Conservation (phyloP, 2,329 filamentous ascomycete genomes). For the Monosporascus ibericus region DNA sequence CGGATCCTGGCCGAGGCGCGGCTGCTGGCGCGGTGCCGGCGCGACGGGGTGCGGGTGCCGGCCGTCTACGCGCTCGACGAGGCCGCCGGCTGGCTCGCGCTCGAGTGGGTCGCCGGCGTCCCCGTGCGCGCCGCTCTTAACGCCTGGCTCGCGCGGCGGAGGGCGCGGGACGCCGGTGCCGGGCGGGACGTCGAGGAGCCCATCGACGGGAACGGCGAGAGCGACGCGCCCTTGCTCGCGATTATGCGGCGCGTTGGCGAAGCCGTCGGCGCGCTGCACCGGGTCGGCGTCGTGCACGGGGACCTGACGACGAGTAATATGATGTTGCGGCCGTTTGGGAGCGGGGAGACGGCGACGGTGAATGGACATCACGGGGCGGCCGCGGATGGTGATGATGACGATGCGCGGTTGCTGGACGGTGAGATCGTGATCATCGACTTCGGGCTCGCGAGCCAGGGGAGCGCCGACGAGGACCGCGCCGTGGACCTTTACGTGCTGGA, state of each 20-base stretch:
- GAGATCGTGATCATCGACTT: conserved; percentile 92
- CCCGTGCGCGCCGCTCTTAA: conserved; percentile 68
- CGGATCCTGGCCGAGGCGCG: conserved; percentile 85
- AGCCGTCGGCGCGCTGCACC: conserved; percentile 72
- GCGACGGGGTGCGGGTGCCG: conserved; percentile 77
- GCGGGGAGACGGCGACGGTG: conserved; percentile 8
- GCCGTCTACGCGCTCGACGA: conserved; percentile 67
- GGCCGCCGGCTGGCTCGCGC: conserved; percentile 64
- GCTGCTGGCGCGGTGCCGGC: conserved; percentile 70
- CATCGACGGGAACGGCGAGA: conserved; percentile 26
- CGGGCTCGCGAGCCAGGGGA: conserved; percentile 75
- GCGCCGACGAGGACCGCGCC: conserved; percentile 84
- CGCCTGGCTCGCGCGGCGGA: conserved; percentile 48
- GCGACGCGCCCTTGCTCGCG: conserved; percentile 46
- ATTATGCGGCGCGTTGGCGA: conserved; percentile 67
- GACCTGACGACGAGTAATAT: conserved; percentile 97
- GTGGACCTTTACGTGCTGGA: conserved; percentile 96
- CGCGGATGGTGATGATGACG: conserved; percentile 11
- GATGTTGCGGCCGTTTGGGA: conserved; percentile 58
- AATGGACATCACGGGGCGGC: not conserved
- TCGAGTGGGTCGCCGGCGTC: conserved; percentile 76
- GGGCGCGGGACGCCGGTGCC: conserved; percentile 18
- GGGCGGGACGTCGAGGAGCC: conserved; percentile 4
- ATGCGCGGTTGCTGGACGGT: conserved; percentile 45
- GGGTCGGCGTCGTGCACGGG: conserved; percentile 82